A percentile compares a stretch with the other conserved stretches of the same genome.
Evolutionary conservation across 768 basidiomycete genomes (phyloP).

Genomic region (Amylocystis lapponica): DNA sequence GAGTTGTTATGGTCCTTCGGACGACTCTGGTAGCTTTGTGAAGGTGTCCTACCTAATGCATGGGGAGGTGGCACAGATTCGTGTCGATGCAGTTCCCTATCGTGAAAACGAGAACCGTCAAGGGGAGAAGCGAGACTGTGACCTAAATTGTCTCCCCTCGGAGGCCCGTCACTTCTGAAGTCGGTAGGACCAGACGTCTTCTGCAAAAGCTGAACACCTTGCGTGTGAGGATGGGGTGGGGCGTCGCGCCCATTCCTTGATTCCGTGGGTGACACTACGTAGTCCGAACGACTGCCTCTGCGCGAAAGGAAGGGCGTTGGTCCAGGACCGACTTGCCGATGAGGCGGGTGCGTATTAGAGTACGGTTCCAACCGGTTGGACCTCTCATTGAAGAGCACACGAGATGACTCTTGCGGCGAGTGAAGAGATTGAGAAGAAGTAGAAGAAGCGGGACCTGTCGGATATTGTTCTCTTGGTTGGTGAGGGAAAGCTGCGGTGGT

Average conservation of each 20-base stretch:
- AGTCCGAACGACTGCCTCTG: conserved; percentile 41
- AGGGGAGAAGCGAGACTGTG: conserved; percentile 5
- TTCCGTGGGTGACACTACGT: conserved; percentile 33
- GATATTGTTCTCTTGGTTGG: conserved; percentile 34
- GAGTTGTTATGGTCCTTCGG: conserved; percentile 3
- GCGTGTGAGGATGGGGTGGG: conserved; percentile 33
- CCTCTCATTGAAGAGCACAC: conserved; percentile 92
- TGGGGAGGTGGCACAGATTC: conserved; percentile 8
- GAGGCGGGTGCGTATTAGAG: conserved; percentile 40
- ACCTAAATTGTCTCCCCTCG: conserved; percentile 15
- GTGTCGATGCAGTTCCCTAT: conserved; percentile 16
- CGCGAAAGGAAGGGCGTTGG: conserved; percentile 23
- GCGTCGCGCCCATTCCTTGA: conserved; percentile 40
- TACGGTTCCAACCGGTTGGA: conserved; percentile 88
- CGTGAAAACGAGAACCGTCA: conserved; percentile 13
- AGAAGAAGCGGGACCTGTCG: conserved; percentile 27
- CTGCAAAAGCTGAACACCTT: conserved; percentile 54
- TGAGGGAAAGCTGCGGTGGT: conserved; percentile 37
- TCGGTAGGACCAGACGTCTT: conserved; percentile 34
- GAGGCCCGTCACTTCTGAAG: conserved; percentile 5
- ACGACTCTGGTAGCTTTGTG: conserved; percentile 11
- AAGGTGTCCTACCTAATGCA: neutral
- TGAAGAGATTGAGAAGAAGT: conserved; percentile 33
- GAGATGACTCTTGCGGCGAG: conserved; percentile 53
- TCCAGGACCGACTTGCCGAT: conserved; percentile 34